Percentiles rank a stretch among this genome's conserved stretches.
Evolutionary conservation across 2,329 filamentous ascomycete species (phyloP).

Genomic region (Metarhizium humberi): DNA sequence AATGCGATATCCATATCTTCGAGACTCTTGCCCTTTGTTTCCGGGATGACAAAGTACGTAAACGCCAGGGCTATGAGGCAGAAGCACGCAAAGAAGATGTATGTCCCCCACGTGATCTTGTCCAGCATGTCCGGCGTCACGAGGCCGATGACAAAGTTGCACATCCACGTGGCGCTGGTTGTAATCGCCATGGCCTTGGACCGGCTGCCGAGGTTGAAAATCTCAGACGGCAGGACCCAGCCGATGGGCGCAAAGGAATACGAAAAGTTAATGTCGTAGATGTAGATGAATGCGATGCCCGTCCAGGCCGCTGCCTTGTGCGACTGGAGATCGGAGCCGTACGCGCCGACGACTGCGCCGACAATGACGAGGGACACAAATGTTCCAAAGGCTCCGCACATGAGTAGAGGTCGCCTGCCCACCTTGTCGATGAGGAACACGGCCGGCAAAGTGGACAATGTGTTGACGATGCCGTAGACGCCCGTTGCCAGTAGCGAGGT

Average conservation of each 20-base stretch:
- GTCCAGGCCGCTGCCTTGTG: slow-evolving; percentile 35
- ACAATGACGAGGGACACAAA: slow-evolving; percentile 47
- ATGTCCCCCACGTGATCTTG: slow-evolving; percentile 40
- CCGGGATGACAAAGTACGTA: slow-evolving; percentile 46
- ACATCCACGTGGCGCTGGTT: slow-evolving; percentile 35
- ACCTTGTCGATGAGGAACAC: slow-evolving; percentile 43
- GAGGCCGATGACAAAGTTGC: slow-evolving; percentile 26
- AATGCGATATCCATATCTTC: slow-evolving; percentile 47
- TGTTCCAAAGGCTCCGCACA: slow-evolving; percentile 55
- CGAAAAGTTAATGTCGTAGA: slow-evolving; percentile 54
- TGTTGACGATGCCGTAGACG: slow-evolving; percentile 47
- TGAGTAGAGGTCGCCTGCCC: slow-evolving; percentile 54
- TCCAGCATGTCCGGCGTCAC: slow-evolving; percentile 39
- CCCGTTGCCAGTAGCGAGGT: slow-evolving; percentile 44
- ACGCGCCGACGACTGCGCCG: slow-evolving; percentile 37
- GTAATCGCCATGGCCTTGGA: slow-evolving; percentile 53
- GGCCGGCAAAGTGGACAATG: slow-evolving; percentile 30
- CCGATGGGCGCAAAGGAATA: slow-evolving; percentile 54
- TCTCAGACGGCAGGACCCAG: slow-evolving; percentile 57
- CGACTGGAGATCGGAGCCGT: slow-evolving; percentile 21
- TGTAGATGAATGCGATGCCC: slow-evolving; percentile 56
- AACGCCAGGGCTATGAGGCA: slow-evolving; percentile 39
- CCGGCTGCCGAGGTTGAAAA: slow-evolving; percentile 48
- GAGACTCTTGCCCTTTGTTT: slow-evolving; percentile 45
- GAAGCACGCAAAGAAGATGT: slow-evolving; percentile 52